Percentiles rank a stretch among this genome's conserved stretches.
phyloP scores from a whole-genome alignment of 306 rosid species.

The Canavalia ensiformis region DNA sequence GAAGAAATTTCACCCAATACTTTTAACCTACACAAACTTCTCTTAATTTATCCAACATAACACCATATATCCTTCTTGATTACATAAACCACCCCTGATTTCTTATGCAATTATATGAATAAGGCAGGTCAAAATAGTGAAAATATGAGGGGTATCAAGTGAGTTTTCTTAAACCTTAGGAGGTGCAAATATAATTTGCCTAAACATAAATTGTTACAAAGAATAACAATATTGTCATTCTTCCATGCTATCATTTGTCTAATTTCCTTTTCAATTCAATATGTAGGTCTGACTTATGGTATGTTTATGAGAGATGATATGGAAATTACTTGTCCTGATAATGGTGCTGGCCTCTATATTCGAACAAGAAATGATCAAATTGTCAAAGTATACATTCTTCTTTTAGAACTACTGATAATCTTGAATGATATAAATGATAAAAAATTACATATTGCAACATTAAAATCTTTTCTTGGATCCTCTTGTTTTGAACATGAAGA shows the following conservation, averaged over 20 bases:
- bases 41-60: too few relatives aligned
- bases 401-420: slow-evolving; percentile 38
- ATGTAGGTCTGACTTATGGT: slow-evolving; percentile 83
- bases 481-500: slow-evolving; percentile 23
- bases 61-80: too few relatives aligned
- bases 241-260: slow-evolving; percentile 31
- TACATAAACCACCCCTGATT: too few relatives aligned
- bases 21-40: too few relatives aligned
- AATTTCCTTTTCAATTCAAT: slow-evolving; percentile 54
- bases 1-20: too few relatives aligned
- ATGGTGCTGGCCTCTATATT: slow-evolving; percentile 86
- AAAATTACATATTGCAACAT: slow-evolving; percentile 26
- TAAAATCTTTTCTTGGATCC: slow-evolving; percentile 40
- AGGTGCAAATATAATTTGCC: too few relatives aligned
- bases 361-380: slow-evolving; percentile 79
- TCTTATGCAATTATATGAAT: too few relatives aligned
- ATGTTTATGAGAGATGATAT: slow-evolving; percentile 74
- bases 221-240: slow-evolving; percentile 12
- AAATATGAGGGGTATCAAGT: too few relatives aligned
- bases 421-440: slow-evolving; percentile 27
- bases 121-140: too few relatives aligned
- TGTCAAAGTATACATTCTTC: slow-evolving; percentile 74
- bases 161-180: too few relatives aligned
- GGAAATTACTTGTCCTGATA: slow-evolving; percentile 89
- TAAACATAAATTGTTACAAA: neutral